phyloP scores from a whole-genome alignment of 179 eudicot genomes.

The Silene vulgaris region DNA sequence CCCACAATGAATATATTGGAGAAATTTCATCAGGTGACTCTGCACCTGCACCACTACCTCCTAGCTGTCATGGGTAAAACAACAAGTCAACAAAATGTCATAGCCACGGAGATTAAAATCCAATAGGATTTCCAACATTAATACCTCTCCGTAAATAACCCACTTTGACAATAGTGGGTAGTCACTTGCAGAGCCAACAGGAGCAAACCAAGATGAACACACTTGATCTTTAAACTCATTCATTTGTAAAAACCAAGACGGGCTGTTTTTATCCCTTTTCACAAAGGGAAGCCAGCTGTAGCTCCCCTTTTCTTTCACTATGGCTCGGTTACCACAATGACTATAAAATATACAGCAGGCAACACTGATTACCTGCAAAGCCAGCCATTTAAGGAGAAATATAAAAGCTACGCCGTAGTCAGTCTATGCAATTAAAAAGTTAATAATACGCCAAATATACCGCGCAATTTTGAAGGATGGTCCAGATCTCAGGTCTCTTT shows the following conservation, averaged over 20 bases:
- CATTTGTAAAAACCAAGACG: conserved; percentile 70
- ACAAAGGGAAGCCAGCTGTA: conserved; percentile 71
- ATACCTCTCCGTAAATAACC: conserved; percentile 99
- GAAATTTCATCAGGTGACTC: conserved; percentile 92
- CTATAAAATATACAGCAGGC: conserved; percentile 99
- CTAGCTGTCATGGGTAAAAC: conserved; percentile 49
- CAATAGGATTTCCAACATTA: conserved; percentile 3
- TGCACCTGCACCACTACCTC: conserved; percentile 76
- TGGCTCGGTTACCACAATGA: conserved; percentile 95
- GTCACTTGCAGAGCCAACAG: conserved; percentile 98
- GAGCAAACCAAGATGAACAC: conserved; percentile 98
- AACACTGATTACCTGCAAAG: conserved; percentile 79
- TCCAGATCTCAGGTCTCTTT: conserved; percentile 73
- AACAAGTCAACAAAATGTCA: conserved; percentile 16
- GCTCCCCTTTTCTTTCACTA: conserved; percentile 52
- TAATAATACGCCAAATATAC: conserved; percentile 42
- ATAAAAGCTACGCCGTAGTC: neutral
- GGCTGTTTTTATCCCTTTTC: conserved; percentile 73
- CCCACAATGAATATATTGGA: conserved; percentile 97
- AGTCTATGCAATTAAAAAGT: neutral
- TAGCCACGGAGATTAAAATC: neutral
- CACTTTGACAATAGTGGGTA: conserved; percentile 94
- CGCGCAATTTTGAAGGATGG: conserved; percentile 91
- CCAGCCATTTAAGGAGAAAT: neutral
- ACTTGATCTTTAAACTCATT: conserved; percentile 82